Conservation (phyloP, 1,284 basidiomycete genomes). For the Porodaedalea pini region DNA sequence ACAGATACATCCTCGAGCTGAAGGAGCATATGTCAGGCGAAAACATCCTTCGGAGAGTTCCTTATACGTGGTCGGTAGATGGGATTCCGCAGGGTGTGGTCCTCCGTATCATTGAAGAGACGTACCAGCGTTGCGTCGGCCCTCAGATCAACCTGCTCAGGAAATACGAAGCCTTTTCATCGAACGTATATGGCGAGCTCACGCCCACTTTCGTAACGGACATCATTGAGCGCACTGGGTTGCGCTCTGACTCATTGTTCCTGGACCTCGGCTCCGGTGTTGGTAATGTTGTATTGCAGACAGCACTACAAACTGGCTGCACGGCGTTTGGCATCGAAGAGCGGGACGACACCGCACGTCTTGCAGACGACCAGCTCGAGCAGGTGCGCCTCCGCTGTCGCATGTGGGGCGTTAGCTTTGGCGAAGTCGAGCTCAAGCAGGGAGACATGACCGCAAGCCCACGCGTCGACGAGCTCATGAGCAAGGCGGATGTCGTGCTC, state of each 20-base stretch:
- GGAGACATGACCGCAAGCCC: constrained; percentile 67
- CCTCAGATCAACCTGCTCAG: constrained; percentile 61
- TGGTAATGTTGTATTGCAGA: constrained; percentile 74
- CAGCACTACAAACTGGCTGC: constrained; percentile 71
- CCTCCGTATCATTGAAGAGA: constrained; percentile 71
- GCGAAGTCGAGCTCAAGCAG: constrained; percentile 67
- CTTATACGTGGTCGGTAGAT: constrained; percentile 45
- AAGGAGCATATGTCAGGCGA: constrained; percentile 53
- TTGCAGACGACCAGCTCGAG: constrained; percentile 58
- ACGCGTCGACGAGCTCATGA: constrained; percentile 56
- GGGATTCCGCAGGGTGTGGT: constrained; percentile 58
- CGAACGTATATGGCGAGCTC: constrained; percentile 73
- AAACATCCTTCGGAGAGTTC: constrained; percentile 47
- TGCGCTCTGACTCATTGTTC: constrained; percentile 59
- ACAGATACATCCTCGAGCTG: constrained; percentile 51
- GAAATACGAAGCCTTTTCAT: constrained; percentile 71
- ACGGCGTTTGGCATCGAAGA: constrained; percentile 67
- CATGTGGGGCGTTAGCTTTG: constrained; percentile 73
- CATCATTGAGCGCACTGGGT: constrained; percentile 54
- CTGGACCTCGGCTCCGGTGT: constrained; percentile 78
- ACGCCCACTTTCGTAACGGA: constrained; percentile 67
- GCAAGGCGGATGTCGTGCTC: constrained; percentile 68
- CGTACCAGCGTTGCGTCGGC: constrained; percentile 74
- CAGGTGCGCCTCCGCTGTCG: constrained; percentile 61
- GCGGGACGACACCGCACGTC: constrained; percentile 57